Evolutionary conservation across 305 asterid species (phyloP), one percentile per base, ranked within the genome.

Genomic region (Rubia peregrina): DNA sequence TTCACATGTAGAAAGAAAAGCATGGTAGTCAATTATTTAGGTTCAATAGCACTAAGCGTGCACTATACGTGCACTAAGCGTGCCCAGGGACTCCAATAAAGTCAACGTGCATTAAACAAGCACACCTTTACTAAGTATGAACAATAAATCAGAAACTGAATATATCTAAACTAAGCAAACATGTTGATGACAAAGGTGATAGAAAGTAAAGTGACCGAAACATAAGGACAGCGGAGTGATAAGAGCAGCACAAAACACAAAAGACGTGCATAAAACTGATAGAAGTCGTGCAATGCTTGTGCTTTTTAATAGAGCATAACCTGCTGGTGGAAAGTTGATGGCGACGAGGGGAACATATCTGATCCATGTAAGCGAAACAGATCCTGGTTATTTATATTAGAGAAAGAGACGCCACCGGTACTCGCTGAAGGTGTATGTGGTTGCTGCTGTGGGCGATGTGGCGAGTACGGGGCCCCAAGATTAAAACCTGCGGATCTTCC

Each of bases 401-500:
- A 85, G 78, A 87, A 91, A 10, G 91, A 88, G 73, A 86, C 83
- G 61, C 85, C 89, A 36, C 95, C 75, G 71, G 85, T 91, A 81
- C 85, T 87, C 74, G 82, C 89, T 71, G 97, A 85, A 43, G 89
- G 80, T 73, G 81, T 77, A 84, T 87, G 93, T 76, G 89, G 97
- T 61, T 88, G 98, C 83, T 86, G 97, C 74, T 89, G 99, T 73
- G 95, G 91, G 68, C 98, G 95, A 76, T 88, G 97, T 26, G 99
- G 82, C 59, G 98, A 79, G 80, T 83, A 95, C 59, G 95, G 78
- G 72, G 92, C 90, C 83, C 99, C 99, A 75, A 92, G 77, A 80
- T 85, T 92, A 82, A 87, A 92, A 83, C 99, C 95, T 80, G 95
- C 70, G 71, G 99, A 92, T 70, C 97, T 86, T 64, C 98, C 99